Base-by-base conservation (phyloP, 225 moss, liverwort and hornwort species). In the Takakia lepidozioides region DNA sequence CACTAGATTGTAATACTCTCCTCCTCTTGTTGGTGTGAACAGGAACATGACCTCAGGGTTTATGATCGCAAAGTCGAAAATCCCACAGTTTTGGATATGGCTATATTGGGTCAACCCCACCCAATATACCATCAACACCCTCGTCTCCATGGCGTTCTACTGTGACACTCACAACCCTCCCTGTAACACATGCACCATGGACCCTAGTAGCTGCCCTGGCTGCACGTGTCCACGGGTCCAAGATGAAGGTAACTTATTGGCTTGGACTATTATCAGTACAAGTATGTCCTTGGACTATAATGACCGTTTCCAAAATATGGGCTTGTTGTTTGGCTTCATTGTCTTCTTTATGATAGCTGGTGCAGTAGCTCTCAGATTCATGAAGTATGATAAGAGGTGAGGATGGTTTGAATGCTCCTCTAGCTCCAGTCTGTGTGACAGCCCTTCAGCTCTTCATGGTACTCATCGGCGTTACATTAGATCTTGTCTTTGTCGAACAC, bases 41-140 rank as follows among this genome's bases (percentile, higher is more conserved):
- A 88, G 83, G 88, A 93, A 93, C 48, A 93, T 84, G 88, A 82
- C 86, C 10, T 93, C 79, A 0, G 89, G 86, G 4, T 93, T 93
- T 19, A 86, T 93, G 89, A 93, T 93, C 43, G 75, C 86, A 0
- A 82, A 84, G 29, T 72, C 55, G 2, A 60, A 82, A 24, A 89
- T 89, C 15, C 86, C 83, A 0, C 75, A 60, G 14, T 93, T 88
- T 18, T 86, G 88, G 88, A 88, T 93, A 25, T 88, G 88, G 86
- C 62, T 88, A 17, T 93, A 93, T 38, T 88, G 88, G 83, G 51
- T 76, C 0, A 88, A 93, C 28, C 88, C 88, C 11, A 88, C 88
- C 0, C 81, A 79, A 25, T 84, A 74, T n/a, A 78, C 83, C 3
- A 45, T 89, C 25, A 93, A 86, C 42, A 83, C 75, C 25, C 57